Conservation (phyloP, 2,329 filamentous ascomycete species). For the Xylogone sp. region DNA sequence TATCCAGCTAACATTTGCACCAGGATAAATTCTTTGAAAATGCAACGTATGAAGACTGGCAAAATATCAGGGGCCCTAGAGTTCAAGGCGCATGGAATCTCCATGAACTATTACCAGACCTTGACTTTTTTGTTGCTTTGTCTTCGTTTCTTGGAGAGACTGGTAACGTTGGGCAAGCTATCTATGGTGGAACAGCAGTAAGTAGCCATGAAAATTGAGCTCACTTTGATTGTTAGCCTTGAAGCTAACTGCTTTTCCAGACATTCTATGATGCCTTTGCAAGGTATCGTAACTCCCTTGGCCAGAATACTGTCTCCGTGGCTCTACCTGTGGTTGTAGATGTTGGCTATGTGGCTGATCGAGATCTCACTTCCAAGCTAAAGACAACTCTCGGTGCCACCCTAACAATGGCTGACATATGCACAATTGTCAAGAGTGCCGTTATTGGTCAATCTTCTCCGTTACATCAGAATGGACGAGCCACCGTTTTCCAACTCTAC, state of each 20-base stretch:
- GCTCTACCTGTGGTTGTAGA: slow-evolving; percentile 38
- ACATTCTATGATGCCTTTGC: slow-evolving; percentile 31
- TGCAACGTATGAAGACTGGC: slow-evolving; percentile 34
- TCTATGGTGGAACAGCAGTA: background rate
- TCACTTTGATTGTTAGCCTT: too few relatives aligned
- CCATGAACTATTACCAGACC: slow-evolving; percentile 1
- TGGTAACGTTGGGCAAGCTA: background rate
- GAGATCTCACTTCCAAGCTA: background rate
- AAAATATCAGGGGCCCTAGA: slow-evolving; percentile 4
- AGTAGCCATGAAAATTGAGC: background rate
- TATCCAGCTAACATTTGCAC: background rate
- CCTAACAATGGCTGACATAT: slow-evolving; percentile 31
- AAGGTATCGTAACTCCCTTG: slow-evolving; percentile 32
- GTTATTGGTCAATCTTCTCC: too few relatives aligned
- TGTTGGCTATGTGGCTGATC: background rate
- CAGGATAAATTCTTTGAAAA: slow-evolving; percentile 15
- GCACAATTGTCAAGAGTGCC: background rate
- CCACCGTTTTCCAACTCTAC: background rate
- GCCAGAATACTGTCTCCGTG: slow-evolving; percentile 41
- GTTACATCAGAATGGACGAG: background rate
- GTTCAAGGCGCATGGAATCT: slow-evolving; percentile 8
- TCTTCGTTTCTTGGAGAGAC: background rate
- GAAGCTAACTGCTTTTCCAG: too few relatives aligned
- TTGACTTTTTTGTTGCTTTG: background rate
- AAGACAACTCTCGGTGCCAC: slow-evolving; percentile 47